A percentile compares a stretch with the other conserved stretches of the same genome.
These are phyloP conservation scores for Hylodesmum podocarpum DNA, from an alignment of 306 rosid genomes.

Conservation along the genomic window DNA sequence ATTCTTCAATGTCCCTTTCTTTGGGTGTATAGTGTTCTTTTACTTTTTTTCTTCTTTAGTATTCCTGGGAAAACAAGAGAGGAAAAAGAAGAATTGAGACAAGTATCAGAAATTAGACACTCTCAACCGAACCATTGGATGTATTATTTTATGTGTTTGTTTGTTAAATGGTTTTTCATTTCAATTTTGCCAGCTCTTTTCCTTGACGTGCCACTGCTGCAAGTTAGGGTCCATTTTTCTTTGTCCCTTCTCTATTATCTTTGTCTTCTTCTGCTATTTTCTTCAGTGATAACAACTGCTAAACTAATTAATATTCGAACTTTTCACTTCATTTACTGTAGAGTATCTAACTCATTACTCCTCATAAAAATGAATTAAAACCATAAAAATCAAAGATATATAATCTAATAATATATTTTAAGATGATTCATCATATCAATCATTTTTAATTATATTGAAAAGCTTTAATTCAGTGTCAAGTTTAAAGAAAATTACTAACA, in stretches of 20 bases:
- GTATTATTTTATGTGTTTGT: not conserved
- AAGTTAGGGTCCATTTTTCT: constrained; percentile 19
- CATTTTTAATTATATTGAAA: not conserved
- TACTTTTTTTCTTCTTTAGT: constrained; percentile 13
- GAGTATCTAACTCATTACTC: no score
- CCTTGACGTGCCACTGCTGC: constrained; percentile 4
- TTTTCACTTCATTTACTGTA: not conserved
- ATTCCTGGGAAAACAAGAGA: not conserved
- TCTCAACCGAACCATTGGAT: constrained; percentile 17
- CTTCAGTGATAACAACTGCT: not conserved
- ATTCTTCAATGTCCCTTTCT: constrained; percentile 1
- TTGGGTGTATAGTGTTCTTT: not conserved
- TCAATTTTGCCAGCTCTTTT: constrained; percentile 31
- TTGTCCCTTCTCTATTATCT: constrained; percentile 13
- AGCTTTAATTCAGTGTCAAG: not conserved
- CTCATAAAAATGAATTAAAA: no score
- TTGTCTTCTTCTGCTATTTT: constrained; percentile 8
- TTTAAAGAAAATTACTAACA: not conserved
- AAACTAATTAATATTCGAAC: not conserved
- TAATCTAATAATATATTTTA: no score
- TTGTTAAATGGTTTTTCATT: constrained; percentile 17
- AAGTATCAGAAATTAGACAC: not conserved
- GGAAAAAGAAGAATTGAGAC: not conserved
- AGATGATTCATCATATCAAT: no score
- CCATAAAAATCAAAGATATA: no score